Percentiles rank a stretch among this genome's conserved stretches.
phyloP scores from a whole-genome alignment of 2,329 filamentous ascomycete genomes.

The Didymella glomerata region DNA sequence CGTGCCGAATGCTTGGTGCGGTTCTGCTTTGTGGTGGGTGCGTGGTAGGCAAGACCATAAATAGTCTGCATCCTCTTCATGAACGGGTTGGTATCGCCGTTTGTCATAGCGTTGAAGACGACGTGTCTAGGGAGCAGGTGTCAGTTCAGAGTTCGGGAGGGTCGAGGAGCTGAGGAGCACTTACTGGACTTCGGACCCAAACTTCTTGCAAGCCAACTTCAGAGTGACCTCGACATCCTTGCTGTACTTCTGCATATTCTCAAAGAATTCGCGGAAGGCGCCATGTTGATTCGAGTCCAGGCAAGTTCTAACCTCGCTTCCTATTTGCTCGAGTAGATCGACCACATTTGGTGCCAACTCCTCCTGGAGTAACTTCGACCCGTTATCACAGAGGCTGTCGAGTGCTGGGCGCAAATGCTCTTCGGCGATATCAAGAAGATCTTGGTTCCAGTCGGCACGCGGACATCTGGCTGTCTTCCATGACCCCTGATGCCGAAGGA shows the following conservation, averaged over 20 bases:
- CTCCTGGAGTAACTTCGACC: background rate
- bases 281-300: background rate
- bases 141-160: background rate
- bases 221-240: background rate
- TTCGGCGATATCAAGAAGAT: background rate
- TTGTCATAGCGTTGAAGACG: background rate
- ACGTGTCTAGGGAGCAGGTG: background rate
- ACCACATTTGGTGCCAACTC: background rate
- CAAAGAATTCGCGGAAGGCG: background rate
- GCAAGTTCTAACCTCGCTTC: background rate
- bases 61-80: background rate
- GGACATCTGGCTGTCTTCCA: background rate
- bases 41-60: background rate
- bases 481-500: background rate
- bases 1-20: background rate
- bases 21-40: background rate
- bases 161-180: background rate
- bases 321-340: background rate
- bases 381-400: background rate
- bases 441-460: constrained; percentile 3
- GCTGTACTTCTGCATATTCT: background rate
- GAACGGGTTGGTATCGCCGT: background rate
- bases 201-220: background rate
- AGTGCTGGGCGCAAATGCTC: background rate
- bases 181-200: background rate